phyloP scores from a whole-genome alignment of 345 rosid genomes.

The Ceriops decandra region DNA sequence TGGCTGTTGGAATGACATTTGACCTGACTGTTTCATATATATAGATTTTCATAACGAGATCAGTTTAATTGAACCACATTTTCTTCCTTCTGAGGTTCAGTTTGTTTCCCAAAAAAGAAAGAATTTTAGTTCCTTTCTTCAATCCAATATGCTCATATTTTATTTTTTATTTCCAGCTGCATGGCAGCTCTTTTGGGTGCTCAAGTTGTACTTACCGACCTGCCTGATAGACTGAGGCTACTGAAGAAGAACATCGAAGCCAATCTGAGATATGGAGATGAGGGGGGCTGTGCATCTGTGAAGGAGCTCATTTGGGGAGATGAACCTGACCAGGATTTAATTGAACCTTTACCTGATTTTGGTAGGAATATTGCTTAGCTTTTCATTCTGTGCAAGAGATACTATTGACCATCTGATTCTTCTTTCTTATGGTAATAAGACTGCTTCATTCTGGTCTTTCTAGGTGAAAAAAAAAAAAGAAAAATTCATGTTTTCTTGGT shows the following conservation, averaged over 20 bases:
- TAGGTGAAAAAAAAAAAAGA: not conserved
- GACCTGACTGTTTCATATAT: too few species aligned
- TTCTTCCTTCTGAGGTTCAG: not conserved
- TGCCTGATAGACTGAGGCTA: conserved; percentile 76
- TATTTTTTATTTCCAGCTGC: conserved; percentile 46
- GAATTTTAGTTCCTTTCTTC: not conserved
- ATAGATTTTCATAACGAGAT: too few species aligned
- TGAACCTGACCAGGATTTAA: conserved; percentile 49
- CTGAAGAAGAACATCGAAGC: conserved; percentile 68
- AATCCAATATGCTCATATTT: conserved; percentile 7
- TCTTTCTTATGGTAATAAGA: not conserved
- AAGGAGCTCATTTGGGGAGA: conserved; percentile 82
- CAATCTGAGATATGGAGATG: conserved; percentile 44
- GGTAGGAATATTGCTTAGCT: conserved; percentile 31
- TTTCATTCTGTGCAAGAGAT: not conserved
- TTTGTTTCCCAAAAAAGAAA: not conserved
- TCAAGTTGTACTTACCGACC: conserved; percentile 72
- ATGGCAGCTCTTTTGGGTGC: conserved; percentile 86
- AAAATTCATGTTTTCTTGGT: too few species aligned
- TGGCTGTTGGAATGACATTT: too few species aligned
- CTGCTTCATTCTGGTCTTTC: not conserved
- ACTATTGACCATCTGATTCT: not conserved
- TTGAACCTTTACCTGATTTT: conserved; percentile 71
- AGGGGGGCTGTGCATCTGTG: conserved; percentile 62
- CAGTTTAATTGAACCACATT: too few species aligned